Percentiles rank a stretch among this genome's conserved stretches.
These are phyloP conservation scores for Podospora anserina DNA, from an alignment of 495 filamentous ascomycete genomes.

Conservation along the genomic window DNA sequence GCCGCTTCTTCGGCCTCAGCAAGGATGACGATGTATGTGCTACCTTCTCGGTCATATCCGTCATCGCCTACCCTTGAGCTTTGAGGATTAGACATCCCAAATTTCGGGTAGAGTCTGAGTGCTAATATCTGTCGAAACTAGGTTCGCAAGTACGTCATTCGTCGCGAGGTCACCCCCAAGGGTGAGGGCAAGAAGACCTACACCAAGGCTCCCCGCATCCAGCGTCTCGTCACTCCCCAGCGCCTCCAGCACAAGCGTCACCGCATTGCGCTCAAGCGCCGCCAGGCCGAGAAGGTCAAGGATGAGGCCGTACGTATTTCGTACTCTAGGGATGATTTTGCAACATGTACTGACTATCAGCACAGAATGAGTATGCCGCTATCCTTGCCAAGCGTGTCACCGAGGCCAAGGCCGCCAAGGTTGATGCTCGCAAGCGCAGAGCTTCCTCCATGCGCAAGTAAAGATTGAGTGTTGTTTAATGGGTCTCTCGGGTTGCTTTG, in stretches of 20 bases:
- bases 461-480: constrained; percentile 44
- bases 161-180: constrained; percentile 93
- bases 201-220: constrained; percentile 99
- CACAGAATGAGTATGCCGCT: constrained; percentile 84
- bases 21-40: constrained; percentile 99
- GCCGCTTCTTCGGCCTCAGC: constrained; percentile 95
- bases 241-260: constrained; percentile 99
- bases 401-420: constrained; percentile 89
- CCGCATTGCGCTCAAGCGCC: constrained; percentile 93
- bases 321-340: background rate
- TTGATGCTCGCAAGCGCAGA: constrained; percentile 88
- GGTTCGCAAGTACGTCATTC: constrained; percentile 98
- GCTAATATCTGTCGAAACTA: constrained; percentile 49
- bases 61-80: constrained; percentile 55
- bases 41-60: constrained; percentile 37
- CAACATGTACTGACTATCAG: constrained; percentile 38
- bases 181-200: constrained; percentile 92
- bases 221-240: constrained; percentile 98
- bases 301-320: constrained; percentile 87
- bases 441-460: constrained; percentile 96
- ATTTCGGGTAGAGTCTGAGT: constrained; percentile 57
- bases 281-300: constrained; percentile 87
- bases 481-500: constrained; percentile 34
- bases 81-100: constrained; percentile 44
- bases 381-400: constrained; percentile 90